These are phyloP conservation scores for Mortierella sp. DNA, from an alignment of 371 early-diverging fungal genomes.

Conservation along the genomic window DNA sequence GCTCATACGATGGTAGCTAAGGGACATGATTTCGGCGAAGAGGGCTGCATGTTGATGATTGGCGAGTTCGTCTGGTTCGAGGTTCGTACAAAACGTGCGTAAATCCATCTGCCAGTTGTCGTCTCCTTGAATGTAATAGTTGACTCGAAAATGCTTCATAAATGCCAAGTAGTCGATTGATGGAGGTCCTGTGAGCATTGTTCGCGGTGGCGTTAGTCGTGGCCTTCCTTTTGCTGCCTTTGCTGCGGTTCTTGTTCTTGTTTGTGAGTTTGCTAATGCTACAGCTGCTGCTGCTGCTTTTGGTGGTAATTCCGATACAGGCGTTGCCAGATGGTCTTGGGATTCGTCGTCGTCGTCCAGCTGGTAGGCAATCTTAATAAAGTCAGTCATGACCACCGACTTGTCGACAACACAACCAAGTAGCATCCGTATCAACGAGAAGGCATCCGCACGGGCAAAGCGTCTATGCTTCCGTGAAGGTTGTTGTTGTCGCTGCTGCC, in stretches of 20 bases:
- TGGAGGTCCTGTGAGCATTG: slow-evolving; percentile 1
- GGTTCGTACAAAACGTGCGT: neutral
- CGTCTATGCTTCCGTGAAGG: neutral
- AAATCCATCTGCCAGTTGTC: neutral
- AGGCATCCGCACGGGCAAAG: neutral
- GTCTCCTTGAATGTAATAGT: neutral
- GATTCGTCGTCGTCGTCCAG: neutral
- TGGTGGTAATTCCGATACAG: neutral
- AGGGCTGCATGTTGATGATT: neutral
- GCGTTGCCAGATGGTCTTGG: neutral
- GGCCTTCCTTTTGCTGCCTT: neutral
- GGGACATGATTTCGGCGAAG: neutral
- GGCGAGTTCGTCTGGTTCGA: neutral
- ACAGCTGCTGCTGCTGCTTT: neutral
- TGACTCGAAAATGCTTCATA: neutral
- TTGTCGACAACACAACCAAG: neutral
- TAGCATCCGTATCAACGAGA: slow-evolving; percentile 2
- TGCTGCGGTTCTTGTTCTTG: neutral
- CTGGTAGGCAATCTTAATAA: neutral
- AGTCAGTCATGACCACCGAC: neutral
- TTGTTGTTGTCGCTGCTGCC: neutral
- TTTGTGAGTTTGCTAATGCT: neutral
- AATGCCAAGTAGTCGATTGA: slow-evolving; percentile 1
- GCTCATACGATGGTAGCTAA: neutral
- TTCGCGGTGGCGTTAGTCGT: neutral